Evolutionary conservation across 2,329 filamentous ascomycete genomes (phyloP).

Genomic region (Pyricularia grisea): DNA sequence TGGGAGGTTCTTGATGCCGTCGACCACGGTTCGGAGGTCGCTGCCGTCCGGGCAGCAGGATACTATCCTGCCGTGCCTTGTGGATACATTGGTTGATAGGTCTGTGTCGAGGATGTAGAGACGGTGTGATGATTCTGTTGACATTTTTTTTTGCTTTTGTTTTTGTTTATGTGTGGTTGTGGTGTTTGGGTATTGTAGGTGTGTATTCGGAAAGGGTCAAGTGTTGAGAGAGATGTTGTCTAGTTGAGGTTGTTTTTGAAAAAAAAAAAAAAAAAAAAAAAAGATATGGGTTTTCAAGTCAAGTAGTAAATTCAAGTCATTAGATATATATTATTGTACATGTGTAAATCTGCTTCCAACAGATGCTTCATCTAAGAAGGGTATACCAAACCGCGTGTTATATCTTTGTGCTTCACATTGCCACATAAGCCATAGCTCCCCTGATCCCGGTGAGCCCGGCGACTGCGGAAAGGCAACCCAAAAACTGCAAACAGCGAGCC

Average conservation of each 20-base stretch:
- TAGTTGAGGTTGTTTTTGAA: neutral
- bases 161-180: neutral
- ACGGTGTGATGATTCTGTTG: neutral
- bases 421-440: neutral
- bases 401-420: neutral
- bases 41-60: neutral
- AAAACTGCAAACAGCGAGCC: neutral
- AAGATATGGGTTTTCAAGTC: neutral
- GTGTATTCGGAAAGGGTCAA: neutral
- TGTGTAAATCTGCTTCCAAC: neutral
- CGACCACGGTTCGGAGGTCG: conserved; percentile 10
- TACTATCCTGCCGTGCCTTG: neutral
- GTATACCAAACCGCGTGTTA: neutral
- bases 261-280: neutral
- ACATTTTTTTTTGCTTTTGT: neutral
- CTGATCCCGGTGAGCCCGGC: neutral
- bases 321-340: neutral
- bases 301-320: neutral
- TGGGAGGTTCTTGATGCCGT: conserved; percentile 21
- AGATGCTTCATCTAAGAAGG: neutral
- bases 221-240: neutral
- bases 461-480: neutral
- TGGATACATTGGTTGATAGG: neutral
- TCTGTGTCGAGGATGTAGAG: neutral
- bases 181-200: neutral